Conservation (phyloP, 2,329 filamentous ascomycete genomes). For the Fusarium brachygibbosum region DNA sequence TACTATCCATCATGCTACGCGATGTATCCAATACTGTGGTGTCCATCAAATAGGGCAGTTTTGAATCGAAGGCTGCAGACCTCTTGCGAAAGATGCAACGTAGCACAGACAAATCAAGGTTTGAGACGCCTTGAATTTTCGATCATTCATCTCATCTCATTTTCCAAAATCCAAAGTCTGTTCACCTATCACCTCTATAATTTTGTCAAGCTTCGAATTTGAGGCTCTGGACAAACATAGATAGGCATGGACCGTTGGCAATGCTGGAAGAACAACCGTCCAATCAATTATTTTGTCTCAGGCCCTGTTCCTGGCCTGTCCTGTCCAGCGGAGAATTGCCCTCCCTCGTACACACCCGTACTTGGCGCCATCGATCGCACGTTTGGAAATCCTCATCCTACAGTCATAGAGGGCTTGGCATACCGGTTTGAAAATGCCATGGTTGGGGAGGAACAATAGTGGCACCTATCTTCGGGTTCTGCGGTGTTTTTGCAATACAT, state of each 20-base stretch:
- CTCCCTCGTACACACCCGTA: slow-evolving; percentile 26
- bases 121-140: background rate
- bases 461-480: slow-evolving; percentile 6
- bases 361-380: slow-evolving; percentile 7
- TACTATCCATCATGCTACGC: background rate
- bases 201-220: background rate
- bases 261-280: background rate
- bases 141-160: background rate
- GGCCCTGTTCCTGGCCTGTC: slow-evolving; percentile 1
- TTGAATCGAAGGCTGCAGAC: background rate
- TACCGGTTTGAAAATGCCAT: background rate
- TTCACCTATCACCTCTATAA: background rate
- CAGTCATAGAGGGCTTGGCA: slow-evolving; percentile 29
- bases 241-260: background rate
- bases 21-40: background rate
- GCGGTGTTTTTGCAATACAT: background rate
- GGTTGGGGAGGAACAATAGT: slow-evolving; percentile 1
- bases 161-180: background rate
- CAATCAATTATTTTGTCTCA: background rate
- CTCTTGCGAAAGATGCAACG: background rate
- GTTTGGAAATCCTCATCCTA: slow-evolving; percentile 18
- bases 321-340: slow-evolving; percentile 33
- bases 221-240: background rate
- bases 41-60: background rate
- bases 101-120: background rate